A percentile compares a stretch with the other conserved stretches of the same genome.
phyloP scores from a whole-genome alignment of 257 asterid species.

The Hygrophila difformis region DNA sequence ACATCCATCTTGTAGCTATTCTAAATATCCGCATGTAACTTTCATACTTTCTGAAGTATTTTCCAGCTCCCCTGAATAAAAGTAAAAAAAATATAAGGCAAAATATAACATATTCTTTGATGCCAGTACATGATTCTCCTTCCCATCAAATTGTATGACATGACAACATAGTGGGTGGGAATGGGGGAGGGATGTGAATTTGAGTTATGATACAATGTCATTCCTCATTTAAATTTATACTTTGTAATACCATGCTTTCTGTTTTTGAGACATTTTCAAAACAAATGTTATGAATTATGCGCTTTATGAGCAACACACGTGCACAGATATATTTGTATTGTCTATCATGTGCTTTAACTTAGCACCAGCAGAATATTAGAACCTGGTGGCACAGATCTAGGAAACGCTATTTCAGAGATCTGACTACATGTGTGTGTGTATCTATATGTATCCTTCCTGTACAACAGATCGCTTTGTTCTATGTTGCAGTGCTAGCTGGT shows the following conservation, averaged over 20 bases:
- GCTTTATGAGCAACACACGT: no score
- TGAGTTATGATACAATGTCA: slow-evolving; percentile 1
- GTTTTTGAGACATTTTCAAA: no score
- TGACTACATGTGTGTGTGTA: no score
- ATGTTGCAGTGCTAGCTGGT: slow-evolving; percentile 87
- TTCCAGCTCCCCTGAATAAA: no score
- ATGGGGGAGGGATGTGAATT: not conserved
- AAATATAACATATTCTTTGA: no score
- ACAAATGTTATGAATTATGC: no score
- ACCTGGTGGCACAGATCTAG: not conserved
- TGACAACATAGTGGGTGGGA: not conserved
- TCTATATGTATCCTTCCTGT: no score
- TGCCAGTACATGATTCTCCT: slow-evolving; percentile 6
- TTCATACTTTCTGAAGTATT: no score
- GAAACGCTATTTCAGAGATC: not conserved
- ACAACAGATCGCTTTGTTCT: slow-evolving; percentile 79
- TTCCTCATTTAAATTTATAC: not conserved
- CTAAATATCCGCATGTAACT: no score
- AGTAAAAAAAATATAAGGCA: no score
- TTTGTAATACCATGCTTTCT: not conserved
- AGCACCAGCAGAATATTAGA: slow-evolving; percentile 2
- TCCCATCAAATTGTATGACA: not conserved
- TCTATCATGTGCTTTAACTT: not conserved
- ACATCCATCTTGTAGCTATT: no score
- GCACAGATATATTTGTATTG: not conserved